phyloP scores from a whole-genome alignment of 1,284 basidiomycete genomes.

The Meira nashicola region DNA sequence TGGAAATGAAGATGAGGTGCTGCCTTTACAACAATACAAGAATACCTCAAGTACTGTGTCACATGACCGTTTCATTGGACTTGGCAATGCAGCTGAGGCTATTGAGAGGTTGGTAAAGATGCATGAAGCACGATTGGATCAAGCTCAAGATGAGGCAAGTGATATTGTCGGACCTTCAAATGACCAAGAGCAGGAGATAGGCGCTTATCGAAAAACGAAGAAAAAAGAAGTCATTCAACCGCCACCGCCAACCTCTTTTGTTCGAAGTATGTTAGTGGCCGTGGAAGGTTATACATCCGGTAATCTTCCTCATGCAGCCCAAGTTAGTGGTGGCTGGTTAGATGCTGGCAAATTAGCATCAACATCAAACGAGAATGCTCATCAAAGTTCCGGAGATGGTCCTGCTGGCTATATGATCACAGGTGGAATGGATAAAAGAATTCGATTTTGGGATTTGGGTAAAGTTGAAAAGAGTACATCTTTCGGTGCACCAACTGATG shows the following conservation, averaged over 20 bases:
- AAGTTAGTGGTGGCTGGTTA: constrained; percentile 34
- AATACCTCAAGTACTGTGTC: neutral
- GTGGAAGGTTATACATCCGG: constrained; percentile 33
- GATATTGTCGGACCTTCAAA: neutral
- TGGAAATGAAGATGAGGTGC: neutral
- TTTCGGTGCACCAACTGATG: constrained; percentile 19
- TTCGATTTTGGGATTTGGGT: constrained; percentile 75
- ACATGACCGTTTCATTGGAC: neutral
- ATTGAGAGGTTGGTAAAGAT: constrained; percentile 34
- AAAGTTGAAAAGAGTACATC: constrained; percentile 59
- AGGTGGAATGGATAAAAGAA: constrained; percentile 73
- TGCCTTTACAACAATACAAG: neutral
- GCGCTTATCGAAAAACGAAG: too few species aligned
- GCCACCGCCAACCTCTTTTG: neutral
- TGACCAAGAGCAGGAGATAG: neutral
- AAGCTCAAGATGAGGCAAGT: neutral
- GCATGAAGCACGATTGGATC: constrained; percentile 11
- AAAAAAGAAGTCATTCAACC: too few species aligned
- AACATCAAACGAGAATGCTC: constrained; percentile 7
- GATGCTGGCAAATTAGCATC: constrained; percentile 32
- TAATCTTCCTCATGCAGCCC: constrained; percentile 6
- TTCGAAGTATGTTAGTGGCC: constrained; percentile 23
- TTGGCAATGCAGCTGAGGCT: constrained; percentile 28
- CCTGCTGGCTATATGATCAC: constrained; percentile 68
- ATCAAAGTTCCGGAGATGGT: constrained; percentile 8